Evolutionary conservation across 768 basidiomycete genomes (phyloP).

Genomic region (Dentipellis fragilis): DNA sequence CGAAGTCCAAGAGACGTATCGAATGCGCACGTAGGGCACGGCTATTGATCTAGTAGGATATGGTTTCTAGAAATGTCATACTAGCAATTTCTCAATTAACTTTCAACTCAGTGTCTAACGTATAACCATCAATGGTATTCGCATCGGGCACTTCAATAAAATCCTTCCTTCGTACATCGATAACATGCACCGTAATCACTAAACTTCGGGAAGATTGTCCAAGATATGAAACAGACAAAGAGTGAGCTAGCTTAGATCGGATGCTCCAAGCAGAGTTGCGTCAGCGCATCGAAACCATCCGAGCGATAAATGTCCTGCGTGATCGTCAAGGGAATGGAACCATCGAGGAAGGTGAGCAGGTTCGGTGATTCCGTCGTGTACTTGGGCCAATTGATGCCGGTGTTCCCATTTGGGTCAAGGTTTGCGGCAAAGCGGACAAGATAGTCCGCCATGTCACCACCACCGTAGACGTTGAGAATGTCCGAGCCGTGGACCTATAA

Average conservation of each 20-base stretch:
- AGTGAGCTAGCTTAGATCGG: not conserved
- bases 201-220: no score
- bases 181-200: no score
- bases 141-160: no score
- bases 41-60: no score
- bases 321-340: not conserved
- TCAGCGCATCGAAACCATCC: not conserved
- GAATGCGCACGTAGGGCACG: no score
- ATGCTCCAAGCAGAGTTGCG: not conserved
- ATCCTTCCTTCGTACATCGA: no score
- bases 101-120: no score
- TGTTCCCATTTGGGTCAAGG: constrained; percentile 19
- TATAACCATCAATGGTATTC: no score
- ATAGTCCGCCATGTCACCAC: constrained; percentile 9
- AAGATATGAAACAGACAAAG: no score
- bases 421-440: constrained; percentile 17
- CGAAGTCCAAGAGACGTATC: no score
- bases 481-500: constrained; percentile 2
- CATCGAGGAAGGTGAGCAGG: constrained; percentile 9
- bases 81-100: no score
- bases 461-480: constrained; percentile 3
- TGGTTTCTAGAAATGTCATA: no score
- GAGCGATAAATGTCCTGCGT: constrained; percentile 14
- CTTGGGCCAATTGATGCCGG: constrained; percentile 6
- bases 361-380: constrained; percentile 4